Conservation (phyloP, 2,329 filamentous ascomycete species). For the Byssochlamys sp. region DNA sequence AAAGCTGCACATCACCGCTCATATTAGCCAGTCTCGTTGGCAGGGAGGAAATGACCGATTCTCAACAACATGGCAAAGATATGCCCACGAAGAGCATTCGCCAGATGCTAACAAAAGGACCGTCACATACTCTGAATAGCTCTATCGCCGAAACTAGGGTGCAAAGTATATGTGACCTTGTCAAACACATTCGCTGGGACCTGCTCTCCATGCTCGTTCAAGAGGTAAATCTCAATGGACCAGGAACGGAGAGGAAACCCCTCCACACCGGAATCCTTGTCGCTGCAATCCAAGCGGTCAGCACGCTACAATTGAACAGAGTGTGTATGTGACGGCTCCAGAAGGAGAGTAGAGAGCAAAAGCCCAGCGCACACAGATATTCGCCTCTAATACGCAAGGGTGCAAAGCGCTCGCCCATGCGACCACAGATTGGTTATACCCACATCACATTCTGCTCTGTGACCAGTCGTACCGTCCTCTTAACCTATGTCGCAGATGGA, state of each 20-base stretch:
- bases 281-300: slow-evolving; percentile 38
- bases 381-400: background rate
- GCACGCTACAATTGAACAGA: background rate
- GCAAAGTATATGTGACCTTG: slow-evolving; percentile 84
- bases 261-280: slow-evolving; percentile 70
- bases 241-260: slow-evolving; percentile 89
- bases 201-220: slow-evolving; percentile 80
- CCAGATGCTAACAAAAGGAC: background rate
- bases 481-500: slow-evolving; percentile 43
- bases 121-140: slow-evolving; percentile 63
- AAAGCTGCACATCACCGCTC: slow-evolving; percentile 47
- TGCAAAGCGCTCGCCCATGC: background rate
- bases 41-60: background rate
- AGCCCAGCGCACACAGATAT: slow-evolving; percentile 1
- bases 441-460: slow-evolving; percentile 86
- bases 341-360: slow-evolving; percentile 5
- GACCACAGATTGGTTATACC: slow-evolving; percentile 28
- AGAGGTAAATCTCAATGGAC: slow-evolving; percentile 74
- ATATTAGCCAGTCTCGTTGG: slow-evolving; percentile 8
- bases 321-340: background rate
- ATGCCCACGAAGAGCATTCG: background rate
- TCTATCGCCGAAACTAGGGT: slow-evolving; percentile 81
- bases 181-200: slow-evolving; percentile 76
- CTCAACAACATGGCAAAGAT: background rate
- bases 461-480: slow-evolving; percentile 84